Conservation (phyloP, 1,284 basidiomycete species). For the Pseudozyma sp. region DNA sequence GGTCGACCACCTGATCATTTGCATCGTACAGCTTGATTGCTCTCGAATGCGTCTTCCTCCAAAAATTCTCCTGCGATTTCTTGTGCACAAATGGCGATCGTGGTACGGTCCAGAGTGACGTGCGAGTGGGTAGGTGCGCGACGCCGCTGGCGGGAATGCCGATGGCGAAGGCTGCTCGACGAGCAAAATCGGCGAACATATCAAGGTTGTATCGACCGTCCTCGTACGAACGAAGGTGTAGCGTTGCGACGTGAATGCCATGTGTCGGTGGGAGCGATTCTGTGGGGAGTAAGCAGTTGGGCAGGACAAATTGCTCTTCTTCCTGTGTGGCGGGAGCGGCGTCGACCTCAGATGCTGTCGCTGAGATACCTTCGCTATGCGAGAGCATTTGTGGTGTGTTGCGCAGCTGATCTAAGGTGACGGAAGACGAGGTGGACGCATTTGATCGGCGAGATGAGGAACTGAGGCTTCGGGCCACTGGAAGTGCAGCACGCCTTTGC, state of each 20-base stretch:
- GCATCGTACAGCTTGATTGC: slow-evolving; percentile 92
- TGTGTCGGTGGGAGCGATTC: slow-evolving; percentile 71
- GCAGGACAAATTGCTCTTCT: slow-evolving; percentile 42
- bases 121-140: slow-evolving; percentile 79
- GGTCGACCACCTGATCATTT: slow-evolving; percentile 80
- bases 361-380: not conserved
- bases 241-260: slow-evolving; percentile 81
- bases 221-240: slow-evolving; percentile 83
- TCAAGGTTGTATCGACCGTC: slow-evolving; percentile 74
- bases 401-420: slow-evolving; percentile 35
- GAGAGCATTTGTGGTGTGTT: not conserved
- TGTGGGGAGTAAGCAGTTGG: slow-evolving; percentile 42
- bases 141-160: slow-evolving; percentile 83
- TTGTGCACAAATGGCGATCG: slow-evolving; percentile 91
- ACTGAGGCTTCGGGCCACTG: slow-evolving; percentile 17
- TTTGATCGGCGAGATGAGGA: slow-evolving; percentile 28
- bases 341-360: not conserved
- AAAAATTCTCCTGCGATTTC: slow-evolving; percentile 96
- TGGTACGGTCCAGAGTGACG: slow-evolving; percentile 86
- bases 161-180: slow-evolving; percentile 84
- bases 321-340: slow-evolving; percentile 1
- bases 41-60: slow-evolving; percentile 83
- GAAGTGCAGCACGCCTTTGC: slow-evolving; percentile 5
- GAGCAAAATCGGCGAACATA: slow-evolving; percentile 85
- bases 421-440: slow-evolving; percentile 30